Evolutionary conservation across 2,329 filamentous ascomycete genomes (phyloP).

Genomic region (Coniochaeta prunicola): DNA sequence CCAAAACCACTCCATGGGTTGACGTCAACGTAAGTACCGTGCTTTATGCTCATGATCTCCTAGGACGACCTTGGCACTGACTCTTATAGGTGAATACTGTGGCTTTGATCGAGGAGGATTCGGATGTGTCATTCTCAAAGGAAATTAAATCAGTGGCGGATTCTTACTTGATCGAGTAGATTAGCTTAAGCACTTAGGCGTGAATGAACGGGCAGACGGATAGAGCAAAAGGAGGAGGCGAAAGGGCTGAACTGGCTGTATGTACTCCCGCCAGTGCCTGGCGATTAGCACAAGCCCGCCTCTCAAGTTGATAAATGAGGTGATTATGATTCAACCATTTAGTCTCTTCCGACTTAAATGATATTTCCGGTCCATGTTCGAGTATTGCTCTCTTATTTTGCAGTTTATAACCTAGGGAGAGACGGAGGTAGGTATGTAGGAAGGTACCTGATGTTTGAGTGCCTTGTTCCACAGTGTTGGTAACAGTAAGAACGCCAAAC

Average conservation of each 20-base stretch:
- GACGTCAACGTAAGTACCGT: conserved; percentile 77
- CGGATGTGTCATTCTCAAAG: conserved; percentile 77
- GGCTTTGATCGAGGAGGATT: conserved; percentile 64
- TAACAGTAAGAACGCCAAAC: background rate
- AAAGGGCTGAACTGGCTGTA: conserved; percentile 8
- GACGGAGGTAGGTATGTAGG: too few species aligned
- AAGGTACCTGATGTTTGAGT: too few species aligned
- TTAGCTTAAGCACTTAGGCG: too few species aligned
- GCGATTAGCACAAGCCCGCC: background rate
- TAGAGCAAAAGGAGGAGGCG: background rate
- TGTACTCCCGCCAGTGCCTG: background rate
- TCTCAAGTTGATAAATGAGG: background rate
- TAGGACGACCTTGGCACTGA: background rate
- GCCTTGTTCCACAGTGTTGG: background rate
- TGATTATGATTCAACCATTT: background rate
- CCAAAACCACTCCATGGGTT: conserved; percentile 77
- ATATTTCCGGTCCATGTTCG: too few species aligned
- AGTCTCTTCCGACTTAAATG: background rate
- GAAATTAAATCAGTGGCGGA: conserved; percentile 73
- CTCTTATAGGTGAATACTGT: conserved; percentile 54
- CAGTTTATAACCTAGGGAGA: background rate
- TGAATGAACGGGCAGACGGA: too few species aligned
- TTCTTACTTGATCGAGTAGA: conserved; percentile 67
- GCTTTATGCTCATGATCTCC: background rate
- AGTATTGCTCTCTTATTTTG: background rate